Conservation (phyloP, 257 asterid genomes). For the Henckelia pumila region DNA sequence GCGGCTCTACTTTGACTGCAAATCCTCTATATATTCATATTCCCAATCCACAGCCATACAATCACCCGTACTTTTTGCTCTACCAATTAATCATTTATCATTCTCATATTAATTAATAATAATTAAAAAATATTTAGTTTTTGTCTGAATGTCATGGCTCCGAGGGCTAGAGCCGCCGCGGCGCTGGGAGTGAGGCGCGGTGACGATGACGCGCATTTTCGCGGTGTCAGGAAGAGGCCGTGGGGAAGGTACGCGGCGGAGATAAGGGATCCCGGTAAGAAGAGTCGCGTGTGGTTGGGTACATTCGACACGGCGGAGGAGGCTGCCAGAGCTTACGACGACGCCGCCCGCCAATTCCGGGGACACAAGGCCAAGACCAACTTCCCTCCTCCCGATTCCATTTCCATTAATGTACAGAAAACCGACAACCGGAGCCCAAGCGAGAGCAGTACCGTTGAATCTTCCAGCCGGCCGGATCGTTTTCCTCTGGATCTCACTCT, state of each 20-base stretch:
- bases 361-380: constrained; percentile 61
- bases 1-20: constrained; percentile 11
- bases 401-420: background rate
- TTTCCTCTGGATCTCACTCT: constrained; percentile 31
- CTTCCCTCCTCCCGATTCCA: constrained; percentile 35
- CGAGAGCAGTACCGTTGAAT: constrained; percentile 53
- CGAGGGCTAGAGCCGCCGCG: constrained; percentile 27
- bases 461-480: constrained; percentile 33
- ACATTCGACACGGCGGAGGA: constrained; percentile 65
- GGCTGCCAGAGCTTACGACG: constrained; percentile 64
- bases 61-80: background rate
- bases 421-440: constrained; percentile 33
- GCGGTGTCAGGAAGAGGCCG: constrained; percentile 61
- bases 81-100: background rate
- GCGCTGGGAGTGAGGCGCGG: constrained; percentile 7
- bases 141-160: constrained; percentile 28
- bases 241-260: constrained; percentile 71
- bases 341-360: constrained; percentile 57
- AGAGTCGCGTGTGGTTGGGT: constrained; percentile 61
- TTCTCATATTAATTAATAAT: too few relatives aligned
- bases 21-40: background rate
- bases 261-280: constrained; percentile 57
- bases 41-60: background rate
- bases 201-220: constrained; percentile 32
- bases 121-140: too few relatives aligned